These are phyloP conservation scores for Aspergillus funiculosus DNA, from an alignment of 495 filamentous ascomycete genomes.

Conservation along the genomic window DNA sequence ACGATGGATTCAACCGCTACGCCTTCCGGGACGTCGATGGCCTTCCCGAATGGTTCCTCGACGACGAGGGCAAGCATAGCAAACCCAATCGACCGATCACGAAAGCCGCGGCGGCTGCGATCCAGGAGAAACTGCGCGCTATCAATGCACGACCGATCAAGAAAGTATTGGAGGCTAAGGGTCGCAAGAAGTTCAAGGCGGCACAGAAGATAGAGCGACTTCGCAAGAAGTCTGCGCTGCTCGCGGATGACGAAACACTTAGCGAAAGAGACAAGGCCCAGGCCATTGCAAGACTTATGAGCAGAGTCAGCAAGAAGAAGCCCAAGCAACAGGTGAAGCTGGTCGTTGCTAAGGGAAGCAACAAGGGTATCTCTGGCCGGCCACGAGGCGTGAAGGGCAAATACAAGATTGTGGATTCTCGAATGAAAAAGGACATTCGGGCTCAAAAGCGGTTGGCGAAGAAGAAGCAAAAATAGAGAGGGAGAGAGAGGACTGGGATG, in stretches of 20 bases:
- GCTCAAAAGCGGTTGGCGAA: conserved; percentile 79
- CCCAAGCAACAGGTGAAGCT: conserved; percentile 77
- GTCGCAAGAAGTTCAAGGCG: conserved; percentile 93
- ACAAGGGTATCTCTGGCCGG: conserved; percentile 73
- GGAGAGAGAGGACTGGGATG: not conserved
- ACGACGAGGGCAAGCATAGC: conserved; percentile 82
- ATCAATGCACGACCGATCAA: conserved; percentile 97
- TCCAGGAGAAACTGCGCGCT: conserved; percentile 89
- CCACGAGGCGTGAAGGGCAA: conserved; percentile 88
- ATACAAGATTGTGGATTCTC: conserved; percentile 97
- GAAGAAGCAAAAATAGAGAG: conserved; percentile 45
- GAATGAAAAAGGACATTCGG: conserved; percentile 97
- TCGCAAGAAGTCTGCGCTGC: conserved; percentile 83
- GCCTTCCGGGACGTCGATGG: conserved; percentile 88
- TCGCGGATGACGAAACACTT: conserved; percentile 82
- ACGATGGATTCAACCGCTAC: conserved; percentile 90
- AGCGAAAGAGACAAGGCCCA: conserved; percentile 92
- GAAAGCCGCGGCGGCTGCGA: conserved; percentile 83
- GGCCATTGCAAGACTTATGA: conserved; percentile 75
- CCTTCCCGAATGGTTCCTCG: conserved; percentile 95
- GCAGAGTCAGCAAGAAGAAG: conserved; percentile 78
- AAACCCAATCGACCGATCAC: conserved; percentile 80
- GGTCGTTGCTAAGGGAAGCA: conserved; percentile 79
- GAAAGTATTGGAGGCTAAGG: conserved; percentile 95
- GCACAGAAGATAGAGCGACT: conserved; percentile 86